Base-by-base conservation (phyloP, 2,329 filamentous ascomycete species). In the Aspergillus sp. region DNA sequence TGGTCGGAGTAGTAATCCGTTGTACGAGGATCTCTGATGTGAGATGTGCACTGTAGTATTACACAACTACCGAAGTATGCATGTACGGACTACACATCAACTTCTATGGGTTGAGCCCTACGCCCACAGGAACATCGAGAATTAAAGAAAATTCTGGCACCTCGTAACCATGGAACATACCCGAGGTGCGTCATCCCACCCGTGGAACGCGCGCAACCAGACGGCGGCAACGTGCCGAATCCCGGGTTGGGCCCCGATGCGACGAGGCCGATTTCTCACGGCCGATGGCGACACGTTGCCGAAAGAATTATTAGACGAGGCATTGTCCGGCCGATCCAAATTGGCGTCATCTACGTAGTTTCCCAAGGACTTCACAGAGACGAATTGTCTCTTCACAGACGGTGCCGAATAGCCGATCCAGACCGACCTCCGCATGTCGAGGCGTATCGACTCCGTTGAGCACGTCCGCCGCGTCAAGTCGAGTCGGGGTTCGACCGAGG, bases 101-200 rank as follows among this genome's bases (percentile, higher is more conserved):
- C n/a, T n/a, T n/a, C n/a, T n/a, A 22, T 22, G 22, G 22, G 22
- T 38, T 38, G 11, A 38, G 35, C 35, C 35, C 14, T 24, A 38
- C 45, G 22, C 22, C 19, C 38, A 38, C 16, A 38, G 35, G 9
- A 3, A 30, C 22, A 49, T 32, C 7, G 30, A 19, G n/a, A 14
- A 32, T n/a, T n/a, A 20, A 19, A 38, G 40, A 49, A 49, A 49
- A 49, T 48, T 43, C 45, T 52, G 22, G 35, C 45, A 40, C 26
- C 22, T 7, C 26, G 14, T 10, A 52, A 49, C 50, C 50, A 48
- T 52, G 50, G 50, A 45, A 44, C 50, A 44, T n/a, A 24, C 40
- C 30, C 50, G 45, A 44, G 35, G 32, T 36, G 46, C 33, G 45
- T 47, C 32, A 47, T 13, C 32, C 10, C 17, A 48, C 38, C 46